A percentile compares a stretch with the other conserved stretches of the same genome.
Evolutionary conservation across 2,329 filamentous ascomycete genomes (phyloP).

Genomic region (Xylaria sp.): DNA sequence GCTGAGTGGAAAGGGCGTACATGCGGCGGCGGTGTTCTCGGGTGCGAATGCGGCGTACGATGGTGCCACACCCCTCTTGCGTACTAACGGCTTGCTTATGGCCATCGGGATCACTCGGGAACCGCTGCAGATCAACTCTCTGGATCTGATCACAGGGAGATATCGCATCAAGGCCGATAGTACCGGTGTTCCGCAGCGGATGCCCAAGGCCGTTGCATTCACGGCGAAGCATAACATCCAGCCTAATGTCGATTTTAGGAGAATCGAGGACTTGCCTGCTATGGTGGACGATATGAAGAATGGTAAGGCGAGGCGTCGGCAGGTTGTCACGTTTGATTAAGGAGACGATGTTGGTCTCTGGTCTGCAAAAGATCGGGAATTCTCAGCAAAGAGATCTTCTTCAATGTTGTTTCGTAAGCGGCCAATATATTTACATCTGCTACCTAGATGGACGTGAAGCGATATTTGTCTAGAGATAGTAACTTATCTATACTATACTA

Average conservation of each 20-base stretch:
- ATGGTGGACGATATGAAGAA: constrained; percentile 33
- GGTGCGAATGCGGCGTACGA: constrained; percentile 27
- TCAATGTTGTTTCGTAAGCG: not conserved
- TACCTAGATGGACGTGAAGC: not conserved
- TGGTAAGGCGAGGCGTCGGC: constrained; percentile 27
- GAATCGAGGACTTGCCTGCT: constrained; percentile 27
- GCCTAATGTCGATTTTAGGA: constrained; percentile 30
- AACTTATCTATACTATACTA: not conserved
- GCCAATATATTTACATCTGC: not conserved
- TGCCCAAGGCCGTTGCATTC: constrained; percentile 31
- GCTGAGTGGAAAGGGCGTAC: constrained; percentile 29
- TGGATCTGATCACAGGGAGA: constrained; percentile 26
- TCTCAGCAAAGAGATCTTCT: not conserved
- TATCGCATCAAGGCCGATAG: constrained; percentile 34
- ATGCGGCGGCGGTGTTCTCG: constrained; percentile 32
- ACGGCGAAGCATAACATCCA: constrained; percentile 33
- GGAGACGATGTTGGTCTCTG: not conserved
- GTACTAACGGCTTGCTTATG: constrained; percentile 31
- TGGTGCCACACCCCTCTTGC: constrained; percentile 21
- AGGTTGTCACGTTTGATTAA: constrained; percentile 30
- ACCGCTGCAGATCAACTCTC: constrained; percentile 11
- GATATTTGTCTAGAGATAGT: not conserved
- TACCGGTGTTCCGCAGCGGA: constrained; percentile 31
- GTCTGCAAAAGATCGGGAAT: not conserved
- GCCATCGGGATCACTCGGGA: constrained; percentile 24